These are phyloP conservation scores for Huntiella bhutanensis DNA, from an alignment of 2,329 filamentous ascomycete species.

Conservation along the genomic window DNA sequence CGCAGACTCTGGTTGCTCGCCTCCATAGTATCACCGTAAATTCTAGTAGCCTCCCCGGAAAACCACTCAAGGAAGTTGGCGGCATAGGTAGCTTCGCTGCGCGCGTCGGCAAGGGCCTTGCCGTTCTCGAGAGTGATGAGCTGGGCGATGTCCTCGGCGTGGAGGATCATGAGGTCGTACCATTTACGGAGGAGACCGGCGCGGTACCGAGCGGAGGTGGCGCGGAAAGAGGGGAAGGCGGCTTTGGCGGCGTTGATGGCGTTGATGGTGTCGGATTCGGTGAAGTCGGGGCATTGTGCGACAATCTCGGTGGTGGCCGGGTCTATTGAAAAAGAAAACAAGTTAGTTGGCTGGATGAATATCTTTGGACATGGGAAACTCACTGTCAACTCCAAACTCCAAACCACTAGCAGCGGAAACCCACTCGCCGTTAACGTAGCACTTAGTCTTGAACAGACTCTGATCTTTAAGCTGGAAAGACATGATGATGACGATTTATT, in stretches of 20 bases:
- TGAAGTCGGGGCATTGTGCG: constrained; percentile 54
- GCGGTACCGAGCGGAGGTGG: constrained; percentile 39
- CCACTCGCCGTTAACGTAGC: constrained; percentile 64
- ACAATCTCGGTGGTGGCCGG: constrained; percentile 52
- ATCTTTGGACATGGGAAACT: constrained; percentile 7
- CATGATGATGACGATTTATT: background rate
- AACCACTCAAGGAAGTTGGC: constrained; percentile 47
- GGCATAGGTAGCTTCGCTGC: constrained; percentile 37
- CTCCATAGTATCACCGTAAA: constrained; percentile 28
- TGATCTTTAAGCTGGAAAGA: constrained; percentile 36
- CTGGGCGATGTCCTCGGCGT: constrained; percentile 45
- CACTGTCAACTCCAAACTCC: constrained; percentile 53
- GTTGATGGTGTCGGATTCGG: constrained; percentile 43
- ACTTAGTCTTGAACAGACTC: constrained; percentile 48
- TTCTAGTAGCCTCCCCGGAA: constrained; percentile 40
- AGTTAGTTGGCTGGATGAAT: background rate
- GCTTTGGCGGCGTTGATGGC: constrained; percentile 51
- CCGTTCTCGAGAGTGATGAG: constrained; percentile 56
- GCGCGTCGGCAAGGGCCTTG: constrained; percentile 44
- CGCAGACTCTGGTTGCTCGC: constrained; percentile 40
- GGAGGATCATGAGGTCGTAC: constrained; percentile 48
- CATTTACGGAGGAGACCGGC: constrained; percentile 42
- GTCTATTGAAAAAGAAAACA: constrained; percentile 26
- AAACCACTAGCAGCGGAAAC: constrained; percentile 50
- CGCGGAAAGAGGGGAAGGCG: constrained; percentile 43